These are phyloP conservation scores for Eucalyptus leucophloia DNA, from an alignment of 345 rosid species.

Conservation along the genomic window DNA sequence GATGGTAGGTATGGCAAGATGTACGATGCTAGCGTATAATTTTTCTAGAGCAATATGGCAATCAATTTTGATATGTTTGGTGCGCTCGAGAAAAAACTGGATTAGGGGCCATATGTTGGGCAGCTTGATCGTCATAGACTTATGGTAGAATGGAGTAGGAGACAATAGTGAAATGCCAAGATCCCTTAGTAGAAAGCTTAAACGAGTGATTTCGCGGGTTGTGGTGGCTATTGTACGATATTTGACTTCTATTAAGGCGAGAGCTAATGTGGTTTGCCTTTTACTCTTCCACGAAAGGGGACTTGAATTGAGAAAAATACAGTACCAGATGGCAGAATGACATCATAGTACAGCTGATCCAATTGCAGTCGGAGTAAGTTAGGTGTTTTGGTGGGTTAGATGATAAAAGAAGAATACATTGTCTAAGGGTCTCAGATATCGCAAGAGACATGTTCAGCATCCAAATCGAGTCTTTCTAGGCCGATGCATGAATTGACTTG, in stretches of 20 bases:
- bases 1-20: background rate
- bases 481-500: background rate
- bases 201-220: background rate
- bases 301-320: background rate
- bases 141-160: background rate
- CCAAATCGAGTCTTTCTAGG: background rate
- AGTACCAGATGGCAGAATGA: background rate
- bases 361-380: background rate
- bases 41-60: background rate
- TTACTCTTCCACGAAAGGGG: background rate
- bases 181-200: background rate
- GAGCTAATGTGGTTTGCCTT: background rate
- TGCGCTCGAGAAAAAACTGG: background rate
- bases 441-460: background rate
- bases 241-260: background rate
- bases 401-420: background rate
- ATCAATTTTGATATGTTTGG: background rate
- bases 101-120: background rate
- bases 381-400: background rate
- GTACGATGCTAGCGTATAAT: background rate
- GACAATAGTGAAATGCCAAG: background rate
- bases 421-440: background rate
- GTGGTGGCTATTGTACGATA: background rate
- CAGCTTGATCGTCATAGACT: background rate
- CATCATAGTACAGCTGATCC: background rate